Conservation (phyloP, 257 asterid genomes). For the Solanum medicagineum region DNA sequence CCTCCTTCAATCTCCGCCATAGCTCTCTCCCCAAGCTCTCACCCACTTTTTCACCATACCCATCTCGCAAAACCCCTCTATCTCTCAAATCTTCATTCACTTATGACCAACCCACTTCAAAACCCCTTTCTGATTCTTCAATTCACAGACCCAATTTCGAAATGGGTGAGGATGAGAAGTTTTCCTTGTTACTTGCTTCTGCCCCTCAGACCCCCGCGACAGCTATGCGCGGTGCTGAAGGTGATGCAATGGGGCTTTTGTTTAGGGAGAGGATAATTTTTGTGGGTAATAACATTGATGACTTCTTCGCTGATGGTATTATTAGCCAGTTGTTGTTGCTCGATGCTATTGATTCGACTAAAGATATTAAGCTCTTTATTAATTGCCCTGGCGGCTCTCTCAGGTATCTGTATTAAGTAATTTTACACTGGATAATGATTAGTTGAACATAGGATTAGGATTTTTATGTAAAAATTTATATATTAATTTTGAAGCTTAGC, state of each 20-base stretch:
- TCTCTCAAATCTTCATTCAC: constrained; percentile 6
- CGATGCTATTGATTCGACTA: constrained; percentile 75
- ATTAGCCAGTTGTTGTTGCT: constrained; percentile 74
- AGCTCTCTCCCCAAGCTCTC: neutral
- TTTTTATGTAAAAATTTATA: neutral
- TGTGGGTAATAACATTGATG: constrained; percentile 65
- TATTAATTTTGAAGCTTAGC: neutral
- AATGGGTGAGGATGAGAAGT: constrained; percentile 13
- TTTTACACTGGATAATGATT: neutral
- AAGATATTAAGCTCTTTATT: constrained; percentile 80
- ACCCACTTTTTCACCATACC: neutral
- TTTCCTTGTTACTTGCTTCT: constrained; percentile 23
- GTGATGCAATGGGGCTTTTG: constrained; percentile 73
- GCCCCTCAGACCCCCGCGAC: constrained; percentile 46
- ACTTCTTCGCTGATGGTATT: constrained; percentile 79
- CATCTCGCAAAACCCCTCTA: constrained; percentile 6
- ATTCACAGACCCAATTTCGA: neutral
- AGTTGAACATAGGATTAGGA: neutral
- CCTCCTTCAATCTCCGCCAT: neutral
- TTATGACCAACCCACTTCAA: constrained; percentile 13
- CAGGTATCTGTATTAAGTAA: constrained; percentile 26
- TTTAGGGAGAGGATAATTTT: constrained; percentile 88
- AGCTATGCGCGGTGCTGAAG: constrained; percentile 63
- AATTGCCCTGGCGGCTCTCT: constrained; percentile 93
- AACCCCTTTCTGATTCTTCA: neutral